Conservation (phyloP, 2,329 filamentous ascomycete genomes). For the Colletotrichum phormii region DNA sequence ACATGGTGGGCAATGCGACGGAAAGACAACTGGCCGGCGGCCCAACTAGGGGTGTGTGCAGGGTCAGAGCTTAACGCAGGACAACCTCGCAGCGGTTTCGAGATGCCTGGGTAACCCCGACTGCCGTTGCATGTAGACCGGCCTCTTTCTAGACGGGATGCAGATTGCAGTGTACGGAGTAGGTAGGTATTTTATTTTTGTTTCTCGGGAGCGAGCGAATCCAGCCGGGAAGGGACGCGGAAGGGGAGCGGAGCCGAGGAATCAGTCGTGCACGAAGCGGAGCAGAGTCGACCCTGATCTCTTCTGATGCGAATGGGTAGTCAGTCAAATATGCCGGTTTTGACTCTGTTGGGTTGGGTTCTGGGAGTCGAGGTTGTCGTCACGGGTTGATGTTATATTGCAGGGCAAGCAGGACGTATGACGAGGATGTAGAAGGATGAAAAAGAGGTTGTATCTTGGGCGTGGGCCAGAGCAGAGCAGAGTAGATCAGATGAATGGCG, state of each 20-base stretch:
- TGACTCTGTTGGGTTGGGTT: neutral
- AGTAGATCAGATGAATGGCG: slow-evolving; percentile 35
- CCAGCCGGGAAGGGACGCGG: slow-evolving; percentile 3
- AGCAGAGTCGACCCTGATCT: neutral
- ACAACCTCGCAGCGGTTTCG: slow-evolving; percentile 48
- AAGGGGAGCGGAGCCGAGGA: neutral
- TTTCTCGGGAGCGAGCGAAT: slow-evolving; percentile 28
- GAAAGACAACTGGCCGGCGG: slow-evolving; percentile 39
- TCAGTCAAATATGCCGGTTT: neutral
- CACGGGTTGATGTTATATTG: slow-evolving; percentile 3
- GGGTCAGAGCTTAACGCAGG: slow-evolving; percentile 48
- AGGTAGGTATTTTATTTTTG: slow-evolving; percentile 5
- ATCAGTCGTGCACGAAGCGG: slow-evolving; percentile 1
- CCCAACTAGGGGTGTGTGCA: slow-evolving; percentile 43
- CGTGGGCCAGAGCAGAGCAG: slow-evolving; percentile 14
- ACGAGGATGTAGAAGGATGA: slow-evolving; percentile 1
- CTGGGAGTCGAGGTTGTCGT: neutral
- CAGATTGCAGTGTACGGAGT: neutral
- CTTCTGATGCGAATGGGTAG: neutral
- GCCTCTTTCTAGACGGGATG: slow-evolving; percentile 14
- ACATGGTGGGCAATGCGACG: slow-evolving; percentile 61
- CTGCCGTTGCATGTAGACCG: slow-evolving; percentile 57
- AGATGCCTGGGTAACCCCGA: slow-evolving; percentile 56
- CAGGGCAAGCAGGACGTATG: neutral
- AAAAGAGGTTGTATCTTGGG: slow-evolving; percentile 9